Base-by-base conservation (phyloP, 495 filamentous ascomycete species). In the Penicillium goetzii region DNA sequence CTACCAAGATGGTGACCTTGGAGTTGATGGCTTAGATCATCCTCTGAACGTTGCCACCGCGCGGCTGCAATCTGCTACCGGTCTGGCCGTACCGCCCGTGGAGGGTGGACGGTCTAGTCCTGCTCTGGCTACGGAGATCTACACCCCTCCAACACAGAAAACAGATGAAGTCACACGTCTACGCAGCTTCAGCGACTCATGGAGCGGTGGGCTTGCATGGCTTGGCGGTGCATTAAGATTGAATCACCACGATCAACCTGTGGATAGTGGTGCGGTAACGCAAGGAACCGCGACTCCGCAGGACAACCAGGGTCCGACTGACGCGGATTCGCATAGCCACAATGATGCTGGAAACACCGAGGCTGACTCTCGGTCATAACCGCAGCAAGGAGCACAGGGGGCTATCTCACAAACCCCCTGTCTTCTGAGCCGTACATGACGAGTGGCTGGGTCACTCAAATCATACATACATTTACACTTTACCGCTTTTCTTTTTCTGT, bases 181-280 rank as follows among this genome's bases (percentile, higher is more conserved):
- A 8, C 76, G 79, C 64, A 81, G 79, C 58, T 64, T 81, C 38
- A 81, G 79, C 65, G 79, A 81, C 61, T 80, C 79, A 2, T 76
- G 75, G 74, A 76, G 67, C 43, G 77, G 72, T 56, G 71, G 75
- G 0, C 60, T 80, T n/a, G 76, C 76, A 11, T 81, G 79, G 79
- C 62, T 81, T 17, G 78, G 79, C n/a, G 75, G 74, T 38, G 66
- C 67, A 23, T 55, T 77, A 19, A 56, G 72, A 45, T 68, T 54
- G 36, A 51, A 30, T 15, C 49, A 54, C 1, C 53, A 56, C 12
- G 21, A 23, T 9, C 52, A 60, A 33, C 25, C 30, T 17, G 52
- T 51, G 19, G 68, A 70, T 6, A 68, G 63, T 36, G 63, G 63
- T 41, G 63, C 68, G 11, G 49, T 57, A 19, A 61, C 61, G 17